Evolutionary conservation across 352 stramenopile genomes (phyloP).

Genomic region (Phytophthora brassicae): DNA sequence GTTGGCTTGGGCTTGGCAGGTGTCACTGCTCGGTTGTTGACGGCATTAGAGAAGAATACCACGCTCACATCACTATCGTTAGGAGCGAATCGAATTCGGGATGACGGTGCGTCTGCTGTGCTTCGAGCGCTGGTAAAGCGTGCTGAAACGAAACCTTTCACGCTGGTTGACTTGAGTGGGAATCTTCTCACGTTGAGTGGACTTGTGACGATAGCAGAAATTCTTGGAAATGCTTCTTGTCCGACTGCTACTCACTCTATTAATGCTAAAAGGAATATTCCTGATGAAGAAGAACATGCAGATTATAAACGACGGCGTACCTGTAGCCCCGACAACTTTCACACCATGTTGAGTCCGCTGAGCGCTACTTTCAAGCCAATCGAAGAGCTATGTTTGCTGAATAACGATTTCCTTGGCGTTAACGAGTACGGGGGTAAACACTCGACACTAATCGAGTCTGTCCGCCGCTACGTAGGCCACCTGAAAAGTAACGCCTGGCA

Average conservation of each 20-base stretch:
- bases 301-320: slow-evolving; percentile 38
- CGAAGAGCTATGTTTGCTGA: slow-evolving; percentile 60
- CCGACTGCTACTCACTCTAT: not conserved
- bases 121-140: slow-evolving; percentile 55
- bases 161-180: slow-evolving; percentile 64
- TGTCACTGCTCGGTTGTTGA: slow-evolving; percentile 47
- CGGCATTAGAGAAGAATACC: slow-evolving; percentile 51
- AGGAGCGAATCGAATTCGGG: slow-evolving; percentile 67
- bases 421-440: slow-evolving; percentile 26
- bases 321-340: slow-evolving; percentile 6
- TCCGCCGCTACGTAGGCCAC: slow-evolving; percentile 40
- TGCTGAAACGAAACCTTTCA: slow-evolving; percentile 39
- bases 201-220: slow-evolving; percentile 41
- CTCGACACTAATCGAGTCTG: slow-evolving; percentile 24
- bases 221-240: slow-evolving; percentile 28
- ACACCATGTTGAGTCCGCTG: slow-evolving; percentile 3
- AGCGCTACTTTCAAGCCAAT: slow-evolving; percentile 24
- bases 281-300: slow-evolving; percentile 1
- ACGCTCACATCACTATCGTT: slow-evolving; percentile 57
- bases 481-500: slow-evolving; percentile 70
- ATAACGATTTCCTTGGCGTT: slow-evolving; percentile 62
- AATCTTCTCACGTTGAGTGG: slow-evolving; percentile 69
- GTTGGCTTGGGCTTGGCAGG: slow-evolving; percentile 58
- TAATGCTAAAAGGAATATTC: not conserved
- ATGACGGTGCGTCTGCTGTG: slow-evolving; percentile 50